Base-by-base conservation (phyloP, 441 rosid genomes). In the Jatropha multifida region DNA sequence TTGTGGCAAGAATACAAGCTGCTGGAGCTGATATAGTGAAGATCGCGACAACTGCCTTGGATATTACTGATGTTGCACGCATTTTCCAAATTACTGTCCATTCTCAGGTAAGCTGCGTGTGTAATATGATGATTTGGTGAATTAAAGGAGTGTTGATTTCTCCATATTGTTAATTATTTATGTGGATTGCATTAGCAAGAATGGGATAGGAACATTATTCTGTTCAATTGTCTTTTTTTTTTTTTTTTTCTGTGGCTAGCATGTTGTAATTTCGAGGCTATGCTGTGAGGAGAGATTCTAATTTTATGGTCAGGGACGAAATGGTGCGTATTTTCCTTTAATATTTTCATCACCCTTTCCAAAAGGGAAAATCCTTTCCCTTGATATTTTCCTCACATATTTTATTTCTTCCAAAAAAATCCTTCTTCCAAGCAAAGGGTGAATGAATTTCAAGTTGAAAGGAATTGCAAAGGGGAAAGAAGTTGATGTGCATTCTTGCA, bases 21-120 rank as follows among this genome's bases (percentile, higher is more conserved):
- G 27, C 91, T 73, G 98, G 97, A 78, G 98, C 99, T 23, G 96
- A 96, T 68, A 92, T 94, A 44, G 99, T 96, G 68, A 96, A 96
- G 84, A 86, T 94, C 84, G 97, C 96, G 27, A 94, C 98, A 8
- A 94, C 94, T 63, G 96, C 98, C 62, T 79, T 81, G 67, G 97
- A 96, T 73, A 94, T 96, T 65, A 67, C 94, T 79, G 98, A 96
- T 78, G 96, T 88, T 75, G 91, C 96, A 18, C 91, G 91, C 52
- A 79, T 96, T 83, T 94, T 94, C 84, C 96, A 94, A 76, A 85
- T 91, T 81, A 92, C 88, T 4, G 92, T 88, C 65, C 90, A 90
- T 84, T 87, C 94, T 74, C 92, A 90, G 82, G 97, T 96, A 91
- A 93, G 98, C 74, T 58, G 73, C 42, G 65, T 81, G 79, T 14